Evolutionary conservation across 306 rosid genomes (phyloP).

Genomic region (Acacia confusa): DNA sequence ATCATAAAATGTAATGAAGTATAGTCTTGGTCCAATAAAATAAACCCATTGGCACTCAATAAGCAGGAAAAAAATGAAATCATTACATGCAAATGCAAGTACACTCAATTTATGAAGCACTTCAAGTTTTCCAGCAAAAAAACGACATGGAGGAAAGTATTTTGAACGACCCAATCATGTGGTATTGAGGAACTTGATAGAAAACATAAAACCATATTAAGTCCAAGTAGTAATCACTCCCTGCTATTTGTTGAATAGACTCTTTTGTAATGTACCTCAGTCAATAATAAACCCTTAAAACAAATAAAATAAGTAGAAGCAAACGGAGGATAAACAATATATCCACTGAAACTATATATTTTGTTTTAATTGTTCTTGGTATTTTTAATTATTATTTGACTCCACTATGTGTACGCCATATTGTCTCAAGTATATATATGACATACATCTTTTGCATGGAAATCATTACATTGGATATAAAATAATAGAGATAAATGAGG

Average conservation of each 20-base stretch:
- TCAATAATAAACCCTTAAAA: not conserved
- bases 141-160: not conserved
- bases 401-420: not conserved
- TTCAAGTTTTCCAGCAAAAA: not conserved
- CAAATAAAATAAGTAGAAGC: not conserved
- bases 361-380: not conserved
- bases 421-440: not conserved
- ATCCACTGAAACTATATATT: not conserved
- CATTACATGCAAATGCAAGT: not conserved
- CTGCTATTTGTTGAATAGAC: not conserved
- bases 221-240: not conserved
- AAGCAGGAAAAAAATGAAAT: not conserved
- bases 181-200: not conserved
- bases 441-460: not conserved
- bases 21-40: constrained; percentile 7
- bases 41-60: not conserved
- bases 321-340: not conserved
- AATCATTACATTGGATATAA: not conserved
- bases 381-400: not conserved
- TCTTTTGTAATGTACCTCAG: not conserved
- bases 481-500: not conserved
- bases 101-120: not conserved
- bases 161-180: not conserved
- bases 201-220: not conserved
- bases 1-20: not conserved